These are phyloP conservation scores for Lactarius akahatsu DNA, from an alignment of 768 basidiomycete species.

Conservation along the genomic window DNA sequence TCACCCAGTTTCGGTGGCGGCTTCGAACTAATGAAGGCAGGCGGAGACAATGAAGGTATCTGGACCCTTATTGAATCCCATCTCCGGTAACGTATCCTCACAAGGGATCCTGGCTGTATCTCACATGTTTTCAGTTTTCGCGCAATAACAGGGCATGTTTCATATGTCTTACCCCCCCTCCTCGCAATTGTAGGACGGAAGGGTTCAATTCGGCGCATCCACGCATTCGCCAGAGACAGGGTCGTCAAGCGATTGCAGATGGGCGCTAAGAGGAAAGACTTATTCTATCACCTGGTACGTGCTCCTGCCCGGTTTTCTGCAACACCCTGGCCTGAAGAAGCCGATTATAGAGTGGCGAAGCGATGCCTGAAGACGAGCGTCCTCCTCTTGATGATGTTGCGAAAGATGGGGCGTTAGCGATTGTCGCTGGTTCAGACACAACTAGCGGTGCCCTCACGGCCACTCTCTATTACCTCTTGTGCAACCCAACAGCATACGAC, in stretches of 20 bases:
- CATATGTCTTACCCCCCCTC: slow-evolving; percentile 32
- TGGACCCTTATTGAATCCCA: slow-evolving; percentile 47
- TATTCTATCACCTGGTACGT: slow-evolving; percentile 43
- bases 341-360: slow-evolving; percentile 3
- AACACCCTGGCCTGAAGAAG: slow-evolving; percentile 4
- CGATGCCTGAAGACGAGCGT: neutral
- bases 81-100: slow-evolving; percentile 41
- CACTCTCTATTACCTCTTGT: slow-evolving; percentile 38
- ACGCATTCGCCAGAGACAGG: neutral
- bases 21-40: slow-evolving; percentile 38
- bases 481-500: slow-evolving; percentile 33
- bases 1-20: slow-evolving; percentile 39
- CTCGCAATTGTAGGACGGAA: slow-evolving; percentile 30
- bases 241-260: slow-evolving; percentile 12
- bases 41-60: slow-evolving; percentile 44
- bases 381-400: slow-evolving; percentile 27
- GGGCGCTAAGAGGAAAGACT: slow-evolving; percentile 33
- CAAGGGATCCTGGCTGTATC: slow-evolving; percentile 9
- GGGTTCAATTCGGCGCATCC: neutral
- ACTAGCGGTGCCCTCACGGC: slow-evolving; percentile 38
- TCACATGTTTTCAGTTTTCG: slow-evolving; percentile 37
- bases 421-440: slow-evolving; percentile 45
- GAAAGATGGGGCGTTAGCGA: slow-evolving; percentile 40
- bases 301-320: slow-evolving; percentile 2
- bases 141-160: slow-evolving; percentile 46